Evolutionary conservation across 2,329 filamentous ascomycete genomes (phyloP).

Genomic region (Sclerotinia borealis): DNA sequence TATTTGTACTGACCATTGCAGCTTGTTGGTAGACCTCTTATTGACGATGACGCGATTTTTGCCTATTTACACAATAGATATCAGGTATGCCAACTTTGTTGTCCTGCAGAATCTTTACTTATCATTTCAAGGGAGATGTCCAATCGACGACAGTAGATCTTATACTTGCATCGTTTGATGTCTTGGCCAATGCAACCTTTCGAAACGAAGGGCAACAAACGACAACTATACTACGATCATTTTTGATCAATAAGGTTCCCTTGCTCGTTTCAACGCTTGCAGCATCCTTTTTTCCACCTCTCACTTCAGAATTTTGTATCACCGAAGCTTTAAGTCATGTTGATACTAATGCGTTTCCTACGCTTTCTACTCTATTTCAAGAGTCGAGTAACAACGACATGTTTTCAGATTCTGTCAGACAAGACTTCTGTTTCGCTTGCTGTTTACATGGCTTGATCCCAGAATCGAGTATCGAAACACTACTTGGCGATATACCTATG

Average conservation of each 20-base stretch:
- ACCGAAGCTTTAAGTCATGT: slow-evolving; percentile 58
- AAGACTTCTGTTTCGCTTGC: slow-evolving; percentile 85
- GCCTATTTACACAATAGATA: slow-evolving; percentile 82
- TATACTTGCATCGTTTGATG: slow-evolving; percentile 82
- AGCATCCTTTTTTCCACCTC: slow-evolving; percentile 49
- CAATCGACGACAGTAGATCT: slow-evolving; percentile 75
- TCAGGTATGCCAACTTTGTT: slow-evolving; percentile 46
- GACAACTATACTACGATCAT: slow-evolving; percentile 74
- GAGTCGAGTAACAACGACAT: slow-evolving; percentile 48
- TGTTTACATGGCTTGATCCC: slow-evolving; percentile 80
- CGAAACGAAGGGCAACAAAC: slow-evolving; percentile 53
- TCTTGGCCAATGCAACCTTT: slow-evolving; percentile 81
- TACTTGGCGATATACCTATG: slow-evolving; percentile 80
- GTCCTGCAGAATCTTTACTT: slow-evolving; percentile 17
- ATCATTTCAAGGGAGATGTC: slow-evolving; percentile 57
- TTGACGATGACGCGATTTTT: slow-evolving; percentile 74
- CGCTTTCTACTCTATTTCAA: slow-evolving; percentile 58
- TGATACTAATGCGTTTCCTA: slow-evolving; percentile 56
- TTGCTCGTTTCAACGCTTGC: slow-evolving; percentile 53
- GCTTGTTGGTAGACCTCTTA: slow-evolving; percentile 74
- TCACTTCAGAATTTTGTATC: slow-evolving; percentile 58
- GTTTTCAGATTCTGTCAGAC: slow-evolving; percentile 60
- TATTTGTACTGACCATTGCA: slow-evolving; percentile 37
- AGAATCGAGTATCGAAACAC: slow-evolving; percentile 67
- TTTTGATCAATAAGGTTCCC: slow-evolving; percentile 71